Base-by-base conservation (phyloP, 768 basidiomycete species). In the Tulasnella sp. region DNA sequence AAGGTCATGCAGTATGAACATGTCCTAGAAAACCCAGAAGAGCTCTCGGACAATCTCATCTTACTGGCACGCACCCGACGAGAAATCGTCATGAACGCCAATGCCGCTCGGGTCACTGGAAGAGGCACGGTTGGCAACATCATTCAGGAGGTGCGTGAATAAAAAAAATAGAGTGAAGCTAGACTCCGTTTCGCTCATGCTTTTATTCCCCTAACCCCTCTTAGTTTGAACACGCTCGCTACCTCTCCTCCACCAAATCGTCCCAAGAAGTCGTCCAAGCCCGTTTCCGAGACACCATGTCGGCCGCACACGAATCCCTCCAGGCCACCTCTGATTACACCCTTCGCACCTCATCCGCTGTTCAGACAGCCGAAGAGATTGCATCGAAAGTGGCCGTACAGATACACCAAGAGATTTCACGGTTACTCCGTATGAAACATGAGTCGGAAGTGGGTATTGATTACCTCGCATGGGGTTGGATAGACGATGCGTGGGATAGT, bases 1-100 rank as follows among this genome's bases (percentile, higher is more conserved):
- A 56, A 56, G 25, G 54, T 56, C 10, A 56, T 43, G 54, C 54
- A 56, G 19, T 56, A 29, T 17, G 42, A 46, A 12, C 54, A 56
- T 25, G 22, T 56, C 24, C 42, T 56, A 15, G 42, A 19, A 17
- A 43, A 21, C 42, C 21, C 54, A 25, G 54, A 45, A 12, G 54
- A 56, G n/a, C 38, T 56, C 42, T 19, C 38, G 15, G 22, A 43
- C 54, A 45, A 56, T 19, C 38, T 56, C 15, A 29, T 19, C 3
- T 38, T 12, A n/a, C 30, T 56, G 38, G 54, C 54, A n/a, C 22
- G 43, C 27, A 46, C 22, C 4, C 42, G 41, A 25, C 34, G 44
- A 24, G 54, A 56, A 4, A n/a, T 56, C 42, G 7, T 56, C 9
- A 43, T 30, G 41, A 45, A 56, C 42, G 54, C 54, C 12, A 56